These are phyloP conservation scores for Bidens hawaiensis DNA, from an alignment of 140 eudicot species.

Conservation along the genomic window DNA sequence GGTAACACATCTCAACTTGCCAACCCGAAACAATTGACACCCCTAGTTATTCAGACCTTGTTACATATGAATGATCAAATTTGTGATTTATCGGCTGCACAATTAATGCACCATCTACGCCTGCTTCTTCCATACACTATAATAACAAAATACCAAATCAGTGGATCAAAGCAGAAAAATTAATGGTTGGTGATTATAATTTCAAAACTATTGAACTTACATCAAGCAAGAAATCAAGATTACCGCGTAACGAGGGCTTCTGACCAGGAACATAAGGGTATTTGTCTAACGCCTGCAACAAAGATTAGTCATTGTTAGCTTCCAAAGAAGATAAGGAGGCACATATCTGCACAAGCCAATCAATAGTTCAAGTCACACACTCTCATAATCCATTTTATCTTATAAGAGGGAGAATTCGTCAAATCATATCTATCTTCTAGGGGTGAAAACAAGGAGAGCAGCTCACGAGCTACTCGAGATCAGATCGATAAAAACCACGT, in stretches of 20 bases:
- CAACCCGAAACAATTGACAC: neutral
- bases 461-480: too few relatives aligned
- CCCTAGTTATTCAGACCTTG: conserved; percentile 43
- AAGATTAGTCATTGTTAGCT: too few relatives aligned
- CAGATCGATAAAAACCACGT: too few relatives aligned
- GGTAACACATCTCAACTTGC: neutral
- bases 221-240: conserved; percentile 64
- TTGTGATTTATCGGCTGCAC: conserved; percentile 94
- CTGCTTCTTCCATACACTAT: conserved; percentile 82
- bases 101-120: conserved; percentile 80
- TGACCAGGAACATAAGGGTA: conserved; percentile 85
- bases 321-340: too few relatives aligned
- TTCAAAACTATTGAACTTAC: conserved; percentile 17
- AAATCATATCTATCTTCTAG: too few relatives aligned
- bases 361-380: too few relatives aligned
- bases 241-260: conserved; percentile 74
- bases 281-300: conserved; percentile 57
- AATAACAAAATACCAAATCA: neutral
- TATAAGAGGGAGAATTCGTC: too few relatives aligned
- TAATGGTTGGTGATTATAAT: neutral
- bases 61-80: conserved; percentile 84
- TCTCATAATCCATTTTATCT: too few relatives aligned
- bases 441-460: too few relatives aligned
- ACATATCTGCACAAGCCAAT: too few relatives aligned
- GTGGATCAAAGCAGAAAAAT: neutral